Conservation (phyloP, 805 yeast genomes). For the Saturnispora diversa region DNA sequence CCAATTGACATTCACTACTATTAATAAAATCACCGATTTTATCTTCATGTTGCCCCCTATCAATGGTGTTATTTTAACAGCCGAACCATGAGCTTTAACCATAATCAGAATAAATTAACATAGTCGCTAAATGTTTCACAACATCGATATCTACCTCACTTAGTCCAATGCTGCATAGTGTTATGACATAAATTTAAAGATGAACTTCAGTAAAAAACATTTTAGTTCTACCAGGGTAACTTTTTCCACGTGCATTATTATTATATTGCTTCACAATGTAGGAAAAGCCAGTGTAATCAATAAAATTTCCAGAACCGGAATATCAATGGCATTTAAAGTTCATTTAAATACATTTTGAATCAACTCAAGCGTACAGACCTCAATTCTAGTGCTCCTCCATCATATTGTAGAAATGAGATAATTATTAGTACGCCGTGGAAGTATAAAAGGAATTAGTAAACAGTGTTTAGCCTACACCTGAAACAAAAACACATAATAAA, state of each 20-base stretch:
- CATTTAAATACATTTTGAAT: slow-evolving; percentile 53
- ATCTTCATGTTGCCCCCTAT: slow-evolving; percentile 34
- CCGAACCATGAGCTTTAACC: slow-evolving; percentile 78
- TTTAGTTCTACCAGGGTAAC: slow-evolving; percentile 54
- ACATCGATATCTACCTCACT: slow-evolving; percentile 62
- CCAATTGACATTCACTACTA: slow-evolving; percentile 82
- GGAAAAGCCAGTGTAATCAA: slow-evolving; percentile 63
- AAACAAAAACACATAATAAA: slow-evolving; percentile 78
- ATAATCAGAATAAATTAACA: slow-evolving; percentile 77
- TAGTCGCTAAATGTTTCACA: slow-evolving; percentile 58
- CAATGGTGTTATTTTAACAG: too few relatives aligned
- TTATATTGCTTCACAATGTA: slow-evolving; percentile 77
- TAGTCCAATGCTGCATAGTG: slow-evolving; percentile 57
- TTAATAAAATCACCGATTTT: slow-evolving; percentile 44
- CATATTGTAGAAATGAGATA: too few relatives aligned
- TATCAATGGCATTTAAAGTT: slow-evolving; percentile 56
- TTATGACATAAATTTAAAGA: slow-evolving; percentile 75
- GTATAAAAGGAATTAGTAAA: slow-evolving; percentile 76
- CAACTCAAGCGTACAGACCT: slow-evolving; percentile 39
- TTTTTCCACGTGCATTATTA: slow-evolving; percentile 62
- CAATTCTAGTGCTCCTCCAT: slow-evolving; percentile 29
- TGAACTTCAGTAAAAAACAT: slow-evolving; percentile 66
- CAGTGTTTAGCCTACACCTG: slow-evolving; percentile 78
- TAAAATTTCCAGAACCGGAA: slow-evolving; percentile 72
- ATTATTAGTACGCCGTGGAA: slow-evolving; percentile 30